A percentile compares a stretch with the other conserved stretches of the same genome.
phyloP scores from a whole-genome alignment of 1,284 basidiomycete genomes.

The Grifola frondosa region DNA sequence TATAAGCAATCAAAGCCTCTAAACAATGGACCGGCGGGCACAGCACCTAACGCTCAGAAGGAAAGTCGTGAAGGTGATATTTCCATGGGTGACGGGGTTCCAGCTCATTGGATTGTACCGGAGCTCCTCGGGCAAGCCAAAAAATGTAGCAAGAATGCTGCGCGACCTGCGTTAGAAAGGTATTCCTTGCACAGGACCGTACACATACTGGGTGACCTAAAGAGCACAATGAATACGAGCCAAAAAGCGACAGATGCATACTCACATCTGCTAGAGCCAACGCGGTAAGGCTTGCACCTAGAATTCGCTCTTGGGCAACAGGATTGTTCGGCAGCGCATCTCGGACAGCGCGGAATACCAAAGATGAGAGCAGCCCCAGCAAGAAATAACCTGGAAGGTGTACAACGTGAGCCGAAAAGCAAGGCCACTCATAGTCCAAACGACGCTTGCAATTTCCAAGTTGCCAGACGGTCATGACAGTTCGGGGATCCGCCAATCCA shows the following conservation, averaged over 20 bases:
- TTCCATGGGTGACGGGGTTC: slow-evolving; percentile 76
- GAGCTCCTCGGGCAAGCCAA: slow-evolving; percentile 58
- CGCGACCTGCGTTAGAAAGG: neutral
- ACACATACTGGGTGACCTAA: slow-evolving; percentile 57
- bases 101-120: slow-evolving; percentile 50
- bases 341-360: slow-evolving; percentile 70
- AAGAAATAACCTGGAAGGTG: slow-evolving; percentile 60
- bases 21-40: neutral
- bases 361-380: slow-evolving; percentile 61
- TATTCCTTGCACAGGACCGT: neutral
- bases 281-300: slow-evolving; percentile 63
- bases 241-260: slow-evolving; percentile 11
- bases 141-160: slow-evolving; percentile 58
- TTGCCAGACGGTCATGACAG: slow-evolving; percentile 71
- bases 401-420: neutral
- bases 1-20: slow-evolving; percentile 1
- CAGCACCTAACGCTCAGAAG: slow-evolving; percentile 57
- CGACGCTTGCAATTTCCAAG: slow-evolving; percentile 60
- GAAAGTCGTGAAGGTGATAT: slow-evolving; percentile 61
- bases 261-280: slow-evolving; percentile 74
- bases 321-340: slow-evolving; percentile 61
- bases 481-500: slow-evolving; percentile 45
- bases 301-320: slow-evolving; percentile 65
- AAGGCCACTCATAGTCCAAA: neutral
- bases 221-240: slow-evolving; percentile 24